Percentiles rank a stretch among this genome's conserved stretches.
Conservation (phyloP, 2,329 filamentous ascomycete species). For the Talaromyces sp. region DNA sequence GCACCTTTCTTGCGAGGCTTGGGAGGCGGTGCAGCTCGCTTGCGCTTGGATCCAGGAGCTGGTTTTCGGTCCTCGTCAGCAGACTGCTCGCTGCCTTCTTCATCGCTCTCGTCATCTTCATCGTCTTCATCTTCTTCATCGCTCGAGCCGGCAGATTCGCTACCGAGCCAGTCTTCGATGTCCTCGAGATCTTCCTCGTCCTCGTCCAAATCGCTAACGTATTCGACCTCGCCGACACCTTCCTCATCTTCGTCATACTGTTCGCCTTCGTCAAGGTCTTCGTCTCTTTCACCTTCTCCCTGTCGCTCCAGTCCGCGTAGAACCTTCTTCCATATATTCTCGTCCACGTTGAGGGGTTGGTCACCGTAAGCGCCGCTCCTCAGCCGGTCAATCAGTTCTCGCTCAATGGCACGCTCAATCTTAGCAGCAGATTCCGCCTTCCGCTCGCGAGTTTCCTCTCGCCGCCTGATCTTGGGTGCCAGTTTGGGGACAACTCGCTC, state of each 20-base stretch:
- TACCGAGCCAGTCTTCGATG: conserved; percentile 92
- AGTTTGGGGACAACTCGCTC: conserved; percentile 84
- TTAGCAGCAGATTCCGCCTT: conserved; percentile 81
- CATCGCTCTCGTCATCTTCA: conserved; percentile 55
- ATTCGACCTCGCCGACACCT: conserved; percentile 75
- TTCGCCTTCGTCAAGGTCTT: conserved; percentile 83
- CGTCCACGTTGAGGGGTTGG: conserved; percentile 88
- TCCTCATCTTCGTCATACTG: conserved; percentile 70
- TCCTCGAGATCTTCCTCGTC: conserved; percentile 77
- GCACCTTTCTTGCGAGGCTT: conserved; percentile 58
- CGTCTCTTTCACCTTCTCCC: conserved; percentile 74
- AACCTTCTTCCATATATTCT: conserved; percentile 95
- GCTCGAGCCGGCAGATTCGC: conserved; percentile 52
- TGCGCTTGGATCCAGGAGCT: conserved; percentile 50
- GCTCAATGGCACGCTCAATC: conserved; percentile 91
- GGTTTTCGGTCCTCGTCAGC: conserved; percentile 47
- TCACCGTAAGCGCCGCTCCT: conserved; percentile 92
- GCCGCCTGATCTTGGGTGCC: conserved; percentile 78
- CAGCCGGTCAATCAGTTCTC: conserved; percentile 86
- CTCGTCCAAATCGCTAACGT: conserved; percentile 83
- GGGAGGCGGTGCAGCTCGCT: conserved; percentile 46
- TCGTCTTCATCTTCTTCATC: conserved; percentile 51
- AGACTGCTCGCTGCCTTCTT: conserved; percentile 50
- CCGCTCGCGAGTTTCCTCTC: conserved; percentile 69
- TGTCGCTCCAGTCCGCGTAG: conserved; percentile 82